Conservation (phyloP, 768 basidiomycete genomes). For the Glaciozyma martinii region DNA sequence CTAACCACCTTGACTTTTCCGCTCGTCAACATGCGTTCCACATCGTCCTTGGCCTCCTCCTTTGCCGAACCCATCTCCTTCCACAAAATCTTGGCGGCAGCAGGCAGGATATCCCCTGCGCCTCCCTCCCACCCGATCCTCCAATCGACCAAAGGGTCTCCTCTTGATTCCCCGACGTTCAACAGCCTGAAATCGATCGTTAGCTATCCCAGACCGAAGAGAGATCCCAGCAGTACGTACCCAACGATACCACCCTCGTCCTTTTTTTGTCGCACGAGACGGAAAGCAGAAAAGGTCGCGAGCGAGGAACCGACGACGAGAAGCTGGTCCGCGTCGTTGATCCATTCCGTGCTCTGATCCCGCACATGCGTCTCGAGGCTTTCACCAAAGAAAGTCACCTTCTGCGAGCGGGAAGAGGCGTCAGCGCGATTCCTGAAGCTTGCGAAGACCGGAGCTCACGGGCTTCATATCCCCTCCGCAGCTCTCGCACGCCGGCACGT, state of each 20-base stretch:
- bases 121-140: conserved; percentile 73
- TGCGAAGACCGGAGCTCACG: not conserved
- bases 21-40: conserved; percentile 11
- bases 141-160: conserved; percentile 55
- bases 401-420: not conserved
- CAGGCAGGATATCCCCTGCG: conserved; percentile 21
- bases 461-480: conserved; percentile 29
- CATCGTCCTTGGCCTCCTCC: conserved; percentile 5
- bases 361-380: conserved; percentile 12
- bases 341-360: conserved; percentile 11
- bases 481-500: conserved; percentile 13
- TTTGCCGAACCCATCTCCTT: not conserved
- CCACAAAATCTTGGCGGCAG: conserved; percentile 3
- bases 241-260: conserved; percentile 67
- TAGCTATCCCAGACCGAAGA: no score
- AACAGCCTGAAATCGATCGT: conserved; percentile 44
- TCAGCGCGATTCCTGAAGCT: not conserved
- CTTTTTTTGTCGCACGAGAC: conserved; percentile 70
- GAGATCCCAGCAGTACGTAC: no score
- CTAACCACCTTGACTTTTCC: conserved; percentile 15
- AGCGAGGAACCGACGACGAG: conserved; percentile 82
- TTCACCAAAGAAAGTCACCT: not conserved
- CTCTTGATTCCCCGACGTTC: conserved; percentile 81
- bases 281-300: conserved; percentile 85
- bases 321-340: conserved; percentile 57